phyloP scores from a whole-genome alignment of 208 protist genomes.

The Borovskyia barvae region DNA sequence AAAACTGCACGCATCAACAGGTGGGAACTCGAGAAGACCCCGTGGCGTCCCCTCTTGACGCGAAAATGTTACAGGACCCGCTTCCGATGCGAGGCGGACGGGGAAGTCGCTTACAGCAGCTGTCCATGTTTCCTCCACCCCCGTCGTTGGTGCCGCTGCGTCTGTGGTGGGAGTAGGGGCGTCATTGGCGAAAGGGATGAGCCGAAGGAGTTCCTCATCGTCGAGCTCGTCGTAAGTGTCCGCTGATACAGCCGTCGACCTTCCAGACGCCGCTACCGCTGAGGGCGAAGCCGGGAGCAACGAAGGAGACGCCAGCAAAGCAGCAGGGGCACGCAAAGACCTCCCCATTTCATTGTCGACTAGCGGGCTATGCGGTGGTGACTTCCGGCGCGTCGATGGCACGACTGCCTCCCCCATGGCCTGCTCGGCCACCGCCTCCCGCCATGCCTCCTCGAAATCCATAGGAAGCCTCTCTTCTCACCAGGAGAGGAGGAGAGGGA shows the following conservation, averaged over 20 bases:
- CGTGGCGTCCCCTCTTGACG: background rate
- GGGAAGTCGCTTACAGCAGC: background rate
- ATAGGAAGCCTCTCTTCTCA: background rate
- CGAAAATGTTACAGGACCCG: background rate
- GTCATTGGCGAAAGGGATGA: constrained; percentile 43
- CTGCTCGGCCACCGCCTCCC: constrained; percentile 19
- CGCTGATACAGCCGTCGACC: background rate
- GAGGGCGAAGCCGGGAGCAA: too few relatives aligned
- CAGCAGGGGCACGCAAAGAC: too few relatives aligned
- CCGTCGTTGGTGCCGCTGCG: background rate
- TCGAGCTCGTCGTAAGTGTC: constrained; percentile 28
- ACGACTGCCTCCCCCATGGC: too few relatives aligned
- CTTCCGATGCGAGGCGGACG: background rate
- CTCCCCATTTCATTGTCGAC: too few relatives aligned
- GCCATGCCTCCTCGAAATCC: constrained; percentile 26
- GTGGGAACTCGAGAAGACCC: constrained; percentile 30
- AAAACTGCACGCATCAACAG: constrained; percentile 27
- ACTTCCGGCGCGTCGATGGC: too few relatives aligned
- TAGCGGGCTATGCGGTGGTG: too few relatives aligned
- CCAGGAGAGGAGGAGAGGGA: background rate
- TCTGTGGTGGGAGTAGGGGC: background rate
- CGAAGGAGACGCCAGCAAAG: too few relatives aligned
- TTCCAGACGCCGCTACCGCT: background rate
- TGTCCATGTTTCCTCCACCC: too few relatives aligned
- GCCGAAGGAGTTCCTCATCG: constrained; percentile 46